These are phyloP conservation scores for Metschnikowia chrysomelidarum DNA, from an alignment of 805 yeast genomes.

Conservation along the genomic window DNA sequence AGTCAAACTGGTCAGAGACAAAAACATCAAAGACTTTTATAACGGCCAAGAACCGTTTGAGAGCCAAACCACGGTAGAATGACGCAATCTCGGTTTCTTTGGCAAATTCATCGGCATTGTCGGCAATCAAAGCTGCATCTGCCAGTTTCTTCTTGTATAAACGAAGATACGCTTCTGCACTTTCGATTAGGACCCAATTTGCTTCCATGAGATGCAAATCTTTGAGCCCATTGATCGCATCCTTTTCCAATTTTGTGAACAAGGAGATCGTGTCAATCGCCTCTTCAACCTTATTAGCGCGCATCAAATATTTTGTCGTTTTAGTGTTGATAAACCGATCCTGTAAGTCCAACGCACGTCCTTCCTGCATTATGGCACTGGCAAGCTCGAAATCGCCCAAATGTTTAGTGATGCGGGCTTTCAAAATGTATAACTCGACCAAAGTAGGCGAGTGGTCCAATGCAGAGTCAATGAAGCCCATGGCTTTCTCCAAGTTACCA, in stretches of 20 bases:
- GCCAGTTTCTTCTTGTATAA: constrained; percentile 36
- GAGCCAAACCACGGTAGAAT: constrained; percentile 63
- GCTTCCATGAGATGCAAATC: constrained; percentile 89
- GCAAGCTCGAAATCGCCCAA: constrained; percentile 62
- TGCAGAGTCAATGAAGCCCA: constrained; percentile 57
- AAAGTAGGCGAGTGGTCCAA: constrained; percentile 75
- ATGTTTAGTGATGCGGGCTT: constrained; percentile 79
- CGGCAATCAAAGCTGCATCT: constrained; percentile 18
- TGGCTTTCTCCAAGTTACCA: constrained; percentile 54
- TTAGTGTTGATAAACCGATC: constrained; percentile 91
- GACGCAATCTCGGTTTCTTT: constrained; percentile 39
- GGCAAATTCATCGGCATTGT: constrained; percentile 27
- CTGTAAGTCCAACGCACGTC: constrained; percentile 75
- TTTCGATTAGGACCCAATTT: constrained; percentile 82
- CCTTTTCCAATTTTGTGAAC: constrained; percentile 78
- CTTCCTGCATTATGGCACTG: constrained; percentile 61
- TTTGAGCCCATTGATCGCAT: constrained; percentile 75
- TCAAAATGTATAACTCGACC: constrained; percentile 76
- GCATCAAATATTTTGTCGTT: constrained; percentile 75
- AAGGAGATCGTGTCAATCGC: constrained; percentile 73
- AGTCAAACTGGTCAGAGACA: constrained; percentile 85
- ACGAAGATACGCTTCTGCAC: constrained; percentile 79
- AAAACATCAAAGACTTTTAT: constrained; percentile 67
- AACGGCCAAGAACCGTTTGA: constrained; percentile 73
- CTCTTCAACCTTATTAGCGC: constrained; percentile 70